A percentile compares a stretch with the other conserved stretches of the same genome.
These are phyloP conservation scores for Erodium trifolium DNA, from an alignment of 441 rosid species.

Conservation along the genomic window DNA sequence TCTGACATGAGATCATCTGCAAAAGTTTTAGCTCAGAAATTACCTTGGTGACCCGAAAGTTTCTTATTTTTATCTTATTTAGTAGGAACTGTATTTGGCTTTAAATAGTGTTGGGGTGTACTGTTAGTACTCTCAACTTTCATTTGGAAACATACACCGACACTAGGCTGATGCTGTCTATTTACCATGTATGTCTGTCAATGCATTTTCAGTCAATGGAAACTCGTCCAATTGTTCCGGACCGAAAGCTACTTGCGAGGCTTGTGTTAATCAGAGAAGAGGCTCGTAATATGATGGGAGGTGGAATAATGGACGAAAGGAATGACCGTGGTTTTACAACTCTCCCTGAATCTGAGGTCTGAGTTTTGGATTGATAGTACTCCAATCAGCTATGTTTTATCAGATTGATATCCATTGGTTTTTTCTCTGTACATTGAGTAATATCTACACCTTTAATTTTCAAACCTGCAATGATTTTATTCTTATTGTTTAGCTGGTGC, in stretches of 20 bases:
- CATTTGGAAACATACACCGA: neutral
- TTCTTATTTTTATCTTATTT: neutral
- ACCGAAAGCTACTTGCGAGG: conserved; percentile 79
- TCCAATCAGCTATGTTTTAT: neutral
- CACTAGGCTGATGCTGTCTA: neutral
- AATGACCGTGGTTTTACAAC: conserved; percentile 89
- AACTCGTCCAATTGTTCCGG: conserved; percentile 73
- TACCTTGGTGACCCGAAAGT: neutral
- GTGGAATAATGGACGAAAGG: conserved; percentile 92
- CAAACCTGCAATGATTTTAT: neutral
- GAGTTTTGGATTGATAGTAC: conserved; percentile 14
- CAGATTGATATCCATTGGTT: conserved; percentile 9
- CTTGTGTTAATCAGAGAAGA: conserved; percentile 93
- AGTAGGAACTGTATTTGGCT: neutral
- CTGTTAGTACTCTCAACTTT: neutral
- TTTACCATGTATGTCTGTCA: neutral
- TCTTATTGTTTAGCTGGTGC: conserved; percentile 11
- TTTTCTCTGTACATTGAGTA: neutral
- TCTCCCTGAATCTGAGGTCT: conserved; percentile 89
- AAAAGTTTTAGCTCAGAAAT: neutral
- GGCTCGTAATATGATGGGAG: conserved; percentile 95
- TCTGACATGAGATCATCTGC: neutral
- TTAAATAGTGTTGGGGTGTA: neutral
- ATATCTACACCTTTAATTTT: neutral
- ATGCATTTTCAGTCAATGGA: conserved; percentile 67